Evolutionary conservation across 176 grass and related monocot species (phyloP).

Genomic region (Pontederia paniculata): DNA sequence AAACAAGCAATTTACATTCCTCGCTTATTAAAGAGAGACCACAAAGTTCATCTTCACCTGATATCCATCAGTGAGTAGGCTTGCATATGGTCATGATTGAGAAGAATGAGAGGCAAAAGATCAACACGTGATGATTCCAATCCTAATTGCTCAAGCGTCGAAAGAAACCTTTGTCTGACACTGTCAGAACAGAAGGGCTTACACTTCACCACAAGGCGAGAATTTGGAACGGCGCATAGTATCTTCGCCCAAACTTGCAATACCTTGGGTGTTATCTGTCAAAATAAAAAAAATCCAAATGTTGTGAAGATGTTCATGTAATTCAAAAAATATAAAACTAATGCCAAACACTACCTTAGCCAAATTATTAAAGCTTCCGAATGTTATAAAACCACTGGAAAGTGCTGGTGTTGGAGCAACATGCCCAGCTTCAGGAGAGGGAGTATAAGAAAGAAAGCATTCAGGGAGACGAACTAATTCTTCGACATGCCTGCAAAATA

Average conservation of each 20-base stretch:
- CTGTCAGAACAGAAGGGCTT: slow-evolving; percentile 95
- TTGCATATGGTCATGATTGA: slow-evolving; percentile 99
- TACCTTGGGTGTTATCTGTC: slow-evolving; percentile 86
- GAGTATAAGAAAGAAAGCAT: slow-evolving; percentile 94
- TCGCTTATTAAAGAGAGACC: neutral
- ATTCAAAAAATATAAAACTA: neutral
- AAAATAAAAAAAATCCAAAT: slow-evolving; percentile 17
- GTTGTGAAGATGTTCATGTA: neutral
- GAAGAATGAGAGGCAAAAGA: slow-evolving; percentile 89
- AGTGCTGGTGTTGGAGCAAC: slow-evolving; percentile 71
- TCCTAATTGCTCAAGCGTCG: slow-evolving; percentile 73
- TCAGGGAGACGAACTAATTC: slow-evolving; percentile 82
- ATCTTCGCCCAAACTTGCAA: slow-evolving; percentile 95
- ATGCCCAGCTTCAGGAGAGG: slow-evolving; percentile 96
- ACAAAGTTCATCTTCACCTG: slow-evolving; percentile 36
- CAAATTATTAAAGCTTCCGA: slow-evolving; percentile 99
- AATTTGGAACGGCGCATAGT: slow-evolving; percentile 78
- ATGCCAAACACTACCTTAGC: slow-evolving; percentile 59
- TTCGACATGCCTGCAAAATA: slow-evolving; percentile 67
- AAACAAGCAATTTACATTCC: neutral
- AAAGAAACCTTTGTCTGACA: slow-evolving; percentile 76
- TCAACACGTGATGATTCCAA: slow-evolving; percentile 78
- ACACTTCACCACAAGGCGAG: slow-evolving; percentile 91
- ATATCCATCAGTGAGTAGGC: slow-evolving; percentile 99
- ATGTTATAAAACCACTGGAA: slow-evolving; percentile 88